Evolutionary conservation across 768 basidiomycete species (phyloP).

Genomic region (Lentinula detonsa): DNA sequence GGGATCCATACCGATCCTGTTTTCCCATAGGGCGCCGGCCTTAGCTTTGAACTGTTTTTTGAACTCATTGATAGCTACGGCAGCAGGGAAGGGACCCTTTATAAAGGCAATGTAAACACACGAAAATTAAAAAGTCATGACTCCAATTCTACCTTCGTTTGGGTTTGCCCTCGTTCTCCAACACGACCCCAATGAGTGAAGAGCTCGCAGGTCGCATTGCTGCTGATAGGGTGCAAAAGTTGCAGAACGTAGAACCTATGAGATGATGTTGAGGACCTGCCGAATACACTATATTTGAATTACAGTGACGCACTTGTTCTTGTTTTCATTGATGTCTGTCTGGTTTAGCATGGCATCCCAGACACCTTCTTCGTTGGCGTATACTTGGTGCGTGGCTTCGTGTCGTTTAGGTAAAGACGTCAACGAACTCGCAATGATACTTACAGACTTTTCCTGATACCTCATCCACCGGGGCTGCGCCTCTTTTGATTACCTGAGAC

Average conservation of each 20-base stretch:
- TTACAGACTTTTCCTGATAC: constrained; percentile 37
- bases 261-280: background rate
- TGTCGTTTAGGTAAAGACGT: background rate
- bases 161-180: constrained; percentile 46
- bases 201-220: constrained; percentile 26
- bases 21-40: constrained; percentile 43
- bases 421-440: constrained; percentile 16
- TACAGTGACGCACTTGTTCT: constrained; percentile 43
- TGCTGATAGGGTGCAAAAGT: constrained; percentile 43
- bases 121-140: background rate
- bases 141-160: constrained; percentile 33
- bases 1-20: constrained; percentile 42
- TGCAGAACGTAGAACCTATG: constrained; percentile 55
- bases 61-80: constrained; percentile 41
- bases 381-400: constrained; percentile 49
- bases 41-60: constrained; percentile 58
- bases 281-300: background rate
- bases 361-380: constrained; percentile 27
- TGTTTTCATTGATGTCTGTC: constrained; percentile 49
- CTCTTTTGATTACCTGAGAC: constrained; percentile 44
- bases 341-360: constrained; percentile 66
- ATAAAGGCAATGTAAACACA: background rate
- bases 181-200: constrained; percentile 61
- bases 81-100: constrained; percentile 41
- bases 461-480: constrained; percentile 51